phyloP scores from a whole-genome alignment of 2,329 filamentous ascomycete species.

The Monilinia polystroma region DNA sequence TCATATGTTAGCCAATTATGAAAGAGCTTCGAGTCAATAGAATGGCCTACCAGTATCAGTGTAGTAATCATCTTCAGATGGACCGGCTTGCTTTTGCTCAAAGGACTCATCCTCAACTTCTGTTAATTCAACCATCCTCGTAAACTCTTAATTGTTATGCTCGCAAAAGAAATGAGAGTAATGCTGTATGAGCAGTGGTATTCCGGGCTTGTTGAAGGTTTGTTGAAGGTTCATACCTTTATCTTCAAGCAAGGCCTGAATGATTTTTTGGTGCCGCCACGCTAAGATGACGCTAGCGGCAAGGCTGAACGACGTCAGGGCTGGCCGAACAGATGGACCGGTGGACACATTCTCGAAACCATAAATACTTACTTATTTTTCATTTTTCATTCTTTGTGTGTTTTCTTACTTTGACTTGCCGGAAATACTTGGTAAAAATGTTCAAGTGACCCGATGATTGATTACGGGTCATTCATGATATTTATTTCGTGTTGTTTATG shows the following conservation, averaged over 20 bases:
- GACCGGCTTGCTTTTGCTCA: slow-evolving; percentile 65
- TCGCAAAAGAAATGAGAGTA: not conserved
- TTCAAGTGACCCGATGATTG: not conserved
- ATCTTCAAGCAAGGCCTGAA: not conserved
- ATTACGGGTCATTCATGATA: not conserved
- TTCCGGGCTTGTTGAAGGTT: not conserved
- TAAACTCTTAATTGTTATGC: slow-evolving; percentile 11
- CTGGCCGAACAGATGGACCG: not conserved
- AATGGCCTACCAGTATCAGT: slow-evolving; percentile 76
- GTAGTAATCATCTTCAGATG: slow-evolving; percentile 74
- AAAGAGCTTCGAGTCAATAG: slow-evolving; percentile 13
- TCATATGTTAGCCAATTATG: slow-evolving; percentile 27
- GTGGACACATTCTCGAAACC: no score
- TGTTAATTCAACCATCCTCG: slow-evolving; percentile 89
- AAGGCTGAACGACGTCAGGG: slow-evolving; percentile 22
- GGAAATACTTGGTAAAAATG: no score
- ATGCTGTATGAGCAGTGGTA: not conserved
- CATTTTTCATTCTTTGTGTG: not conserved
- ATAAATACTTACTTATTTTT: not conserved
- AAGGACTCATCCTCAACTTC: slow-evolving; percentile 98
- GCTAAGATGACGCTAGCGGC: slow-evolving; percentile 19
- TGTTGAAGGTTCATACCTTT: slow-evolving; percentile 1
- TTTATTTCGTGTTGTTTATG: not conserved
- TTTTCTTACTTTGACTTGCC: not conserved
- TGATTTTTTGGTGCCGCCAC: slow-evolving; percentile 19